These are phyloP conservation scores for Saturnispora serradocipensis DNA, from an alignment of 805 yeast species.

Conservation along the genomic window DNA sequence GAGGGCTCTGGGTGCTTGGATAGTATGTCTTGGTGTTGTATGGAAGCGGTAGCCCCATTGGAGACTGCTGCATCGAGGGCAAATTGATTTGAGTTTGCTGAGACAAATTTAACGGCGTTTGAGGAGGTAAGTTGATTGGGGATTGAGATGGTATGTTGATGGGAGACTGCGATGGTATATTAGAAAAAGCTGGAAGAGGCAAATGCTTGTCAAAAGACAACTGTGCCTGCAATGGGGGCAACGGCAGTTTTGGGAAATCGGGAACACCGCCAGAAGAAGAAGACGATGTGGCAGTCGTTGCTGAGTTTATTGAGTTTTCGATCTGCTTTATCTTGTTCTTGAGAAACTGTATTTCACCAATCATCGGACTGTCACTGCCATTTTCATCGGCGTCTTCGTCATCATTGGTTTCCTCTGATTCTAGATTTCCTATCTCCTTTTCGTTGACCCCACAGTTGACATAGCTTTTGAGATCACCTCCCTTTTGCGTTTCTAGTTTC, in stretches of 20 bases:
- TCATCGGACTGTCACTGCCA: slow-evolving; percentile 7
- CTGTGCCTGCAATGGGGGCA: neutral
- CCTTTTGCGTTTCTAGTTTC: neutral
- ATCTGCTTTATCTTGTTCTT: slow-evolving; percentile 36
- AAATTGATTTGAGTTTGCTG: neutral
- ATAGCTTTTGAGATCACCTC: neutral
- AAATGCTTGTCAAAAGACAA: neutral
- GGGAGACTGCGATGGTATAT: neutral
- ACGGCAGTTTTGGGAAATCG: neutral
- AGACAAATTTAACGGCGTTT: neutral
- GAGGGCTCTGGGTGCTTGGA: neutral
- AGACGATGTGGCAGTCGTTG: neutral
- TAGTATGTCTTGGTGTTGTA: neutral
- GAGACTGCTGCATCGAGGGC: neutral
- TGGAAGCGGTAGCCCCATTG: neutral
- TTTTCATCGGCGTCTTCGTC: neutral
- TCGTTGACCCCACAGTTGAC: neutral
- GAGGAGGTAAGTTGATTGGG: neutral
- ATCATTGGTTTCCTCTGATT: neutral
- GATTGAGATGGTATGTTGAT: neutral
- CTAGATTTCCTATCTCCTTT: neutral
- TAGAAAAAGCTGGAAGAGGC: neutral
- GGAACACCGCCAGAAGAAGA: neutral
- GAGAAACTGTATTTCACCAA: slow-evolving; percentile 28
- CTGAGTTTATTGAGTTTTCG: slow-evolving; percentile 31